phyloP scores from a whole-genome alignment of 176 grass and related monocot genomes.

The Pontederia crassipes region DNA sequence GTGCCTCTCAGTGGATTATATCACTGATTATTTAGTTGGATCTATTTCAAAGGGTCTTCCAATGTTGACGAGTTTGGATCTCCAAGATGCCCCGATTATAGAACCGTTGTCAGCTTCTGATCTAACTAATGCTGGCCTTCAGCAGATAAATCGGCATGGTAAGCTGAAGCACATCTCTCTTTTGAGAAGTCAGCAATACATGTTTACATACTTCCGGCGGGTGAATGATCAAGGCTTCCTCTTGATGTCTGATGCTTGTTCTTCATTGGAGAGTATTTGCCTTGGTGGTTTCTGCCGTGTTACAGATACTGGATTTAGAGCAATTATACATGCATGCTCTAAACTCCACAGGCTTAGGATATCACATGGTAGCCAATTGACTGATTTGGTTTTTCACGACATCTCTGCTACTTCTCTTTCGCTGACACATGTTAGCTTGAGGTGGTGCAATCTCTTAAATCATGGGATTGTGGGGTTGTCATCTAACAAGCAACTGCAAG shows the following conservation, averaged over 20 bases:
- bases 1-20: constrained; percentile 76
- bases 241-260: constrained; percentile 71
- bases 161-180: constrained; percentile 88
- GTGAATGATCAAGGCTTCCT: constrained; percentile 89
- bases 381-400: constrained; percentile 98
- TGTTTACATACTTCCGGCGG: constrained; percentile 63
- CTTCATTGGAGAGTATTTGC: constrained; percentile 76
- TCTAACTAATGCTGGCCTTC: constrained; percentile 84
- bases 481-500: constrained; percentile 79
- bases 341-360: constrained; percentile 78
- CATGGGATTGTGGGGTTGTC: constrained; percentile 64
- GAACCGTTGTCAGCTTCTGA: constrained; percentile 66
- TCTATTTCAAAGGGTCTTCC: constrained; percentile 71
- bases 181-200: constrained; percentile 79
- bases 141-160: constrained; percentile 67
- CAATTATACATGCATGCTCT: constrained; percentile 76
- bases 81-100: constrained; percentile 75
- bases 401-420: constrained; percentile 91
- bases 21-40: constrained; percentile 67
- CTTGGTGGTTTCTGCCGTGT: constrained; percentile 87
- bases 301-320: constrained; percentile 87
- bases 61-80: constrained; percentile 59
- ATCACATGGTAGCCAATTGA: constrained; percentile 68
- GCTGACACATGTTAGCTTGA: constrained; percentile 86
- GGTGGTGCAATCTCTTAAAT: constrained; percentile 84